Evolutionary conservation across 129 eudicot genomes (phyloP), one percentile per base, ranked within the genome.

Genomic region (Calendula officinalis): DNA sequence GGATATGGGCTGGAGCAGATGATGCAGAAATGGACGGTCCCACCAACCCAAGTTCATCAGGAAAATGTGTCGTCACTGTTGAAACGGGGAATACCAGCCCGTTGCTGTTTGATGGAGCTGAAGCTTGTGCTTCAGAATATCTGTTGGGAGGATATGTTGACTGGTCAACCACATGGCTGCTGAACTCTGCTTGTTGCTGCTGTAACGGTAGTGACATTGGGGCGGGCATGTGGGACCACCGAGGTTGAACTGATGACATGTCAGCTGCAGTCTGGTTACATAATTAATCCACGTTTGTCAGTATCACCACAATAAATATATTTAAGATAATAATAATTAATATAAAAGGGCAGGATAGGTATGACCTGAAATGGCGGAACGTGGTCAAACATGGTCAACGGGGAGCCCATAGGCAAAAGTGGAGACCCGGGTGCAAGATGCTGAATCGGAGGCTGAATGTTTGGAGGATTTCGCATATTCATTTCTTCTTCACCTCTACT

Each of bases 341-440:
- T 8, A 6, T 30, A 22, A 37, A 14, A 38, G 40, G 30, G 11
- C 4, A 3, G 5, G 30, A 1, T 22, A 73, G 5, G 7, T 41
- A 6, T 65, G 71, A 94, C 99, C 99, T 88, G 99, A 49, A 94
- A 94, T 4, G 97, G 92, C 34, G 99, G 84, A 14, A 80, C 86
- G 39, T 22, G 30, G 30, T 94, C 95, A 66, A 78, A 94, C 95
- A 94, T 81, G 74, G 91, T 73, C 81, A 92, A 55, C n/a, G 95
- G 95, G 2, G 96, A 77, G 7, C 82, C 82, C 89, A 88, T 81
- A 9, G 95, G 89, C 84, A 86, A 47, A 7, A 94, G 64, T 0
- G 96, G 87, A 8, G 97, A 86, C 35, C 96, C 96, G 9, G 92
- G 90, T 37, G 90, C 89, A 38, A 94, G 86, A 80, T 92, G 98